Base-by-base conservation (phyloP, 192 early-diverging fungal genomes). In the Rhizophlyctis rosea region DNA sequence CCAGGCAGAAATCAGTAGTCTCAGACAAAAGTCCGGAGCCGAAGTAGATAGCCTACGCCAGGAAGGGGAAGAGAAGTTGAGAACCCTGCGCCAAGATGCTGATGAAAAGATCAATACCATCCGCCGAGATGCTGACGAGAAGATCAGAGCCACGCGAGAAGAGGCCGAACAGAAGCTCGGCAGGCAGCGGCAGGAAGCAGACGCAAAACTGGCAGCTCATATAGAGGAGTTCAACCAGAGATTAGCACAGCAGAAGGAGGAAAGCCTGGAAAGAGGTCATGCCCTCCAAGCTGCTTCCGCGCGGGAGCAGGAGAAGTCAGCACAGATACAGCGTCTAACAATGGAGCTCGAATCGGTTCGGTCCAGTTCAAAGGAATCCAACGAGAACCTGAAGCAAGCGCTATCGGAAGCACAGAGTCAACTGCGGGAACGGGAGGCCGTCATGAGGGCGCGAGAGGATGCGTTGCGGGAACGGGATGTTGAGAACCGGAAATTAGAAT, bases 291-390 rank as follows among this genome's bases (percentile, higher is more conserved):
- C 52, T 16, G 52, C 21, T n/a, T n/a, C n/a, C n/a, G n/a, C n/a
- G n/a, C n/a, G n/a, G n/a, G n/a, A n/a, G n/a, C n/a, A n/a, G n/a
- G 59, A 71, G n/a, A 63, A 60, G 25, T 7, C 7, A 3, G 32
- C 23, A n/a, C 60, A 75, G 30, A 55, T 69, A 28, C 74, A 72
- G 39, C 56, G 51, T 24, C 60, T 75, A 23, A 47, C 65, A 4
- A 30, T 11, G 4, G 70, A 74, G 18, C 35, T 72, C 11, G 74
- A 75, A 28, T 23, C 32, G n/a, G 28, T 68, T 18, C 61, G 68
- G 54, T 39, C 44, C 27, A 67, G 64, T 44, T 60, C 61, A n/a
- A 29, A 44, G 5, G 34, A 69, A 11, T 33, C 54, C 4, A 48
- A 61, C 7, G 69, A 75, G 49, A 16, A n/a, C 35, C 48, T 71